phyloP scores from a whole-genome alignment of 106 monocot genomes.

The Dendrobium chrysotoxum region DNA sequence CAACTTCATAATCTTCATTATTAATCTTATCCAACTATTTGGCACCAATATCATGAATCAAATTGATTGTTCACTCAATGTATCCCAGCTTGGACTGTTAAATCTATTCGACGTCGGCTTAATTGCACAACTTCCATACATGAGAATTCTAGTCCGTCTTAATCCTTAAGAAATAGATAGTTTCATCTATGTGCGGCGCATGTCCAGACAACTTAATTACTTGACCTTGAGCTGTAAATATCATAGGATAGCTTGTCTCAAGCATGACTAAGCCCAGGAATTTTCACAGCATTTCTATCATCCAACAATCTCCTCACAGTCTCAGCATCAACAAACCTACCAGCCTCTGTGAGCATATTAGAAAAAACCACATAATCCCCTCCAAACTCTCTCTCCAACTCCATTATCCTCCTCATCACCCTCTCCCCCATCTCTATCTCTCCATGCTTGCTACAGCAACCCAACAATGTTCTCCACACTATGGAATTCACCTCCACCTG shows the following conservation, averaged over 20 bases:
- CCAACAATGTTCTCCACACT: conserved; percentile 70
- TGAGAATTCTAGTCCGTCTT: too few relatives aligned
- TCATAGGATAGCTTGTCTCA: neutral
- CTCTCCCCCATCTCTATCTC: conserved; percentile 62
- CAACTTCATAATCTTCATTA: too few relatives aligned
- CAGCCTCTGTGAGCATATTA: conserved; percentile 47
- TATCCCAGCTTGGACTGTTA: too few relatives aligned
- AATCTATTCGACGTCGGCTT: too few relatives aligned
- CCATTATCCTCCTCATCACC: conserved; percentile 52
- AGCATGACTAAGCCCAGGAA: conserved; percentile 43
- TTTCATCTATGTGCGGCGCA: too few relatives aligned
- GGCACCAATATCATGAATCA: too few relatives aligned
- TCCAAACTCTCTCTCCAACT: conserved; percentile 40
- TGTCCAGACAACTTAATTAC: too few relatives aligned
- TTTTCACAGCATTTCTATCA: conserved; percentile 46
- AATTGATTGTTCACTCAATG: too few relatives aligned
- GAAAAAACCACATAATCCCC: conserved; percentile 73
- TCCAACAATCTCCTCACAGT: conserved; percentile 49
- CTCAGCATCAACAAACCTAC: conserved; percentile 65
- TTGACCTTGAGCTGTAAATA: neutral
- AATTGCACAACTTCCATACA: too few relatives aligned
- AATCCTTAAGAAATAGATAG: too few relatives aligned
- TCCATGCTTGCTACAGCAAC: conserved; percentile 56
- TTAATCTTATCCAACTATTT: too few relatives aligned
- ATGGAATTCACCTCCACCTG: conserved; percentile 33